A percentile compares a stretch with the other conserved stretches of the same genome.
These are phyloP conservation scores for Fusarium fujikuroi DNA, from an alignment of 2,329 filamentous ascomycete species.

Conservation along the genomic window DNA sequence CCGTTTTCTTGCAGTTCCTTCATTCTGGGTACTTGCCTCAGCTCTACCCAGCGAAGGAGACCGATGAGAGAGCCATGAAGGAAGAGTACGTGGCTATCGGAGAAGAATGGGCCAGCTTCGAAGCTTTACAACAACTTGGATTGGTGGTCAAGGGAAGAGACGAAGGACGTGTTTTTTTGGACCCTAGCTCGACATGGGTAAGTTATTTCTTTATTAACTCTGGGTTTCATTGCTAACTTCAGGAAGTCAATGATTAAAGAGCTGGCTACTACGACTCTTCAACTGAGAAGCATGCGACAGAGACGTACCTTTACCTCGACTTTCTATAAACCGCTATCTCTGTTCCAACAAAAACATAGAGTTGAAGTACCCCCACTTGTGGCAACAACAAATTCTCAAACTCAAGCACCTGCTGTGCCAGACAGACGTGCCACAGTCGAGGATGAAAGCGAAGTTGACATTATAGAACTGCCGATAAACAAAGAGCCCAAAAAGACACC, in stretches of 20 bases:
- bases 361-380: not conserved
- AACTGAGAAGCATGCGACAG: conserved; percentile 29
- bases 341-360: conserved; percentile 8
- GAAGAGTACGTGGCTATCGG: conserved; percentile 19
- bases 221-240: accelerated
- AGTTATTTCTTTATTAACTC: accelerated
- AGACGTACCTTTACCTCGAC: conserved; percentile 2
- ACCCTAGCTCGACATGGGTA: conserved; percentile 22
- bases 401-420: accelerated
- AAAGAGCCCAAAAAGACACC: accelerated
- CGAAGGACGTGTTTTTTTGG: conserved; percentile 3
- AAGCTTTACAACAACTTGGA: conserved; percentile 17
- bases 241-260: conserved; percentile 17
- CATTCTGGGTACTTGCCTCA: conserved; percentile 23
- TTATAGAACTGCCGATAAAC: not conserved
- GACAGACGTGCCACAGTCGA: not conserved
- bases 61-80: not conserved
- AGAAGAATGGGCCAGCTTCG: conserved; percentile 25
- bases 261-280: conserved; percentile 13
- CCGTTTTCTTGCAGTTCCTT: conserved; percentile 21
- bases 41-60: conserved; percentile 17
- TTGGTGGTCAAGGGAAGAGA: not conserved
- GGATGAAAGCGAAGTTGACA: not conserved
- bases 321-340: conserved; percentile 14
- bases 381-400: not conserved